Conservation (phyloP, 2,329 filamentous ascomycete genomes). For the Teratosphaeriaceae sp. region DNA sequence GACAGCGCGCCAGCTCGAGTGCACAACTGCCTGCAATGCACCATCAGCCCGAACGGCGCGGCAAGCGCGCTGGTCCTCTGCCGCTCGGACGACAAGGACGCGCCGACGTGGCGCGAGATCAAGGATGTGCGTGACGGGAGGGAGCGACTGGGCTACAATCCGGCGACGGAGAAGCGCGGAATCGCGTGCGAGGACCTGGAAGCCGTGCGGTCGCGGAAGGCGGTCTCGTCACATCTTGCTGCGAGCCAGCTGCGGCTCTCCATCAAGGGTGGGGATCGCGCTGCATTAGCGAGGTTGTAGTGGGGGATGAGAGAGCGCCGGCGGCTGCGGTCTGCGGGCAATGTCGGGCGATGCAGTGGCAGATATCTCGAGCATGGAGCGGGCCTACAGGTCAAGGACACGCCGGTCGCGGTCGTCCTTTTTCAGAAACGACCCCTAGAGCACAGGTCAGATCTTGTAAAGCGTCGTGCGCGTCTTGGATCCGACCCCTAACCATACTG, state of each 20-base stretch:
- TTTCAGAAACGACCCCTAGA: no score
- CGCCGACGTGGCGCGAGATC: constrained; percentile 16
- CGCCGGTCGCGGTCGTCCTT: no score
- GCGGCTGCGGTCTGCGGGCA: no score
- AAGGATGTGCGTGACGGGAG: constrained; percentile 20
- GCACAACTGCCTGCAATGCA: constrained; percentile 16
- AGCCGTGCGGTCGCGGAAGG: constrained; percentile 16
- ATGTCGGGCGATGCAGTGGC: no score
- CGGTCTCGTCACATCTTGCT: constrained; percentile 9
- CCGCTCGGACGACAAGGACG: constrained; percentile 18
- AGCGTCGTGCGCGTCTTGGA: no score
- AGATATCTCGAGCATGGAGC: no score
- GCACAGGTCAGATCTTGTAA: no score
- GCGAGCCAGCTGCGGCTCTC: constrained; percentile 11
- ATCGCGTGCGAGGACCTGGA: constrained; percentile 19
- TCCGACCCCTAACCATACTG: no score
- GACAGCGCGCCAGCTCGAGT: constrained; percentile 6
- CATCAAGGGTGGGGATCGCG: constrained; percentile 20
- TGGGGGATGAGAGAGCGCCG: neutral
- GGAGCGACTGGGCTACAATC: constrained; percentile 23
- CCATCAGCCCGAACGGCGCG: constrained; percentile 7
- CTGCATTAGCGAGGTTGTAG: constrained; percentile 23
- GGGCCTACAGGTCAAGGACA: no score
- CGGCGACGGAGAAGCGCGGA: constrained; percentile 14
- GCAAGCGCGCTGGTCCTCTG: constrained; percentile 13